These are phyloP conservation scores for Aspergillus leporis DNA, from an alignment of 495 filamentous ascomycete genomes.

Conservation along the genomic window DNA sequence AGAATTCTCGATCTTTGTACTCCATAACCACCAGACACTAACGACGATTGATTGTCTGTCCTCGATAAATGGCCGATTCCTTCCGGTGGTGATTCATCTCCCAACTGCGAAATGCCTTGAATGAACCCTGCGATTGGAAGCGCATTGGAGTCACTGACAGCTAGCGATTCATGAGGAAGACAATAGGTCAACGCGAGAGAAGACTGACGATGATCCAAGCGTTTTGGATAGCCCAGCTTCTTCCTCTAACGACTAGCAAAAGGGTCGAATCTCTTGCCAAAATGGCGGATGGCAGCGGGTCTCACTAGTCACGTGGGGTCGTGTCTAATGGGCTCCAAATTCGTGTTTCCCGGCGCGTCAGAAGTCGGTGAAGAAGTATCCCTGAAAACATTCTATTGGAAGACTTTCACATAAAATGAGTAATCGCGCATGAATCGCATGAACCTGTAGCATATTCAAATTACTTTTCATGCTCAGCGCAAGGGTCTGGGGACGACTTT, in stretches of 20 bases:
- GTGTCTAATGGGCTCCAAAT: constrained; percentile 21
- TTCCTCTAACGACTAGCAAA: not conserved
- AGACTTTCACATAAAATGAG: not conserved
- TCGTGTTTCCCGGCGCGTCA: constrained; percentile 24
- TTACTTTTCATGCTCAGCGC: not conserved
- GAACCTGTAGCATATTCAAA: not conserved
- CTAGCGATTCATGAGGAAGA: not conserved
- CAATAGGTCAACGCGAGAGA: not conserved
- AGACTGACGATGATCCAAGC: not conserved
- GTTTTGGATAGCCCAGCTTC: not conserved
- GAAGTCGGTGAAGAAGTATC: not conserved
- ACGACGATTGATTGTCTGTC: not conserved
- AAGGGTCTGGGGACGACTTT: not conserved
- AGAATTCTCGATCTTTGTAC: constrained; percentile 1
- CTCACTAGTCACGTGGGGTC: constrained; percentile 24
- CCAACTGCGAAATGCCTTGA: not conserved
- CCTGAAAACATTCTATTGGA: constrained; percentile 2
- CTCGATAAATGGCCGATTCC: constrained; percentile 1
- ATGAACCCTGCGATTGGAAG: not conserved
- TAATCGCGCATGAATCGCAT: constrained; percentile 5
- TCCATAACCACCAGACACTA: not conserved
- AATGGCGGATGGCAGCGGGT: constrained; percentile 1
- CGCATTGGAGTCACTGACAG: not conserved
- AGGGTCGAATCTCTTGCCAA: not conserved
- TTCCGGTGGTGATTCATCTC: not conserved